Evolutionary conservation across 331 rosid genomes (phyloP).

Genomic region (Dryas integrifolia): DNA sequence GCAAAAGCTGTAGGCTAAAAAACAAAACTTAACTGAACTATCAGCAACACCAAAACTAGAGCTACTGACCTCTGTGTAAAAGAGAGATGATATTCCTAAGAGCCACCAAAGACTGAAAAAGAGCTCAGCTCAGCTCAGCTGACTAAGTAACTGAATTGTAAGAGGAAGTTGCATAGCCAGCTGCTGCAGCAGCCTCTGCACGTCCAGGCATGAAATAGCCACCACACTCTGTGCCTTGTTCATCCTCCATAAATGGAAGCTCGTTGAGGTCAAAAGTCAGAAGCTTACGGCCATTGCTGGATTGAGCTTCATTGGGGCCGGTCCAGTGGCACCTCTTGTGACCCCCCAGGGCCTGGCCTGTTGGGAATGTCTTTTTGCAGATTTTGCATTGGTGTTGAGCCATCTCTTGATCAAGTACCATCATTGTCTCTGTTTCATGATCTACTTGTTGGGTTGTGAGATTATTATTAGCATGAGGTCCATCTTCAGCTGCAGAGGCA

Average conservation of each 20-base stretch:
- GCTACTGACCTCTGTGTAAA: background rate
- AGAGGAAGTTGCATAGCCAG: conserved; percentile 8
- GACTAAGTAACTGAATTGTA: conserved; percentile 6
- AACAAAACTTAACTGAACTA: conserved; percentile 1
- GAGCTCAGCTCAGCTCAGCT: background rate
- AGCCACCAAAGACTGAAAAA: background rate
- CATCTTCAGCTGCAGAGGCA: background rate
- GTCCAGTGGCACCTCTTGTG: conserved; percentile 31
- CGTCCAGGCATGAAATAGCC: background rate
- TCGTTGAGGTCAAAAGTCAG: conserved; percentile 48
- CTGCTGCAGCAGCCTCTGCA: background rate
- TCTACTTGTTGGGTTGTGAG: conserved; percentile 3
- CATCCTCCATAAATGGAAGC: conserved; percentile 37
- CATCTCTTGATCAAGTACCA: background rate
- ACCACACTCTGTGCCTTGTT: conserved; percentile 15
- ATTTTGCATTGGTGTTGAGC: conserved; percentile 24
- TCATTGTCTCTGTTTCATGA: background rate
- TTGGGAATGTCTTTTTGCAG: conserved; percentile 29
- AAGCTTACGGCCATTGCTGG: conserved; percentile 10
- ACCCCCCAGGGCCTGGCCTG: conserved; percentile 34
- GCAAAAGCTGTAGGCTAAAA: background rate
- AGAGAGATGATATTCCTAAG: background rate
- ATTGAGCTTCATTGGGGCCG: conserved; percentile 24
- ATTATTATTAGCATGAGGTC: background rate
- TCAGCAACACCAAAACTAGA: background rate